phyloP scores from a whole-genome alignment of 2,329 filamentous ascomycete genomes.

The Magnaporthales sp. region DNA sequence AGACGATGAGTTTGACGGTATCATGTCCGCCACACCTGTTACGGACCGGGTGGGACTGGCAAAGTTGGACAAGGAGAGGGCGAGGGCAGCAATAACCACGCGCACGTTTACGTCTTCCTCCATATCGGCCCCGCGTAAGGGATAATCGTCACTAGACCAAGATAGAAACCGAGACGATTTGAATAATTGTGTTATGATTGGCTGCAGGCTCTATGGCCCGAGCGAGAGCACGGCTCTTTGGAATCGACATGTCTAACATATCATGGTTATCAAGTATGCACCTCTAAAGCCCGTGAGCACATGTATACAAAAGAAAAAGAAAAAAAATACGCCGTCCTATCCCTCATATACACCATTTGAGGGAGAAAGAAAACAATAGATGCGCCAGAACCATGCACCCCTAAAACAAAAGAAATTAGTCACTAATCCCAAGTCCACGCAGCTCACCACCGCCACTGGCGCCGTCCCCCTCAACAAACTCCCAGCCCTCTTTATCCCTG shows the following conservation, averaged over 20 bases:
- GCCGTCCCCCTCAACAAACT: background rate
- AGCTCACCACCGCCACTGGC: background rate
- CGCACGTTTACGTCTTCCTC: conserved; percentile 42
- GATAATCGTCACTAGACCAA: conserved; percentile 18
- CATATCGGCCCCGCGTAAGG: conserved; percentile 38
- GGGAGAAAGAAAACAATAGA: background rate
- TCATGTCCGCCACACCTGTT: conserved; percentile 83
- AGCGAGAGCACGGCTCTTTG: background rate
- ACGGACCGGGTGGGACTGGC: conserved; percentile 71
- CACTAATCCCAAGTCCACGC: background rate
- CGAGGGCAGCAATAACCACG: conserved; percentile 36
- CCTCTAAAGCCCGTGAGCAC: background rate
- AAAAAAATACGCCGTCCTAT: background rate
- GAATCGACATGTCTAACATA: background rate
- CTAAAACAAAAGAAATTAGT: background rate
- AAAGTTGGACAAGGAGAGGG: conserved; percentile 47
- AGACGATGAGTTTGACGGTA: conserved; percentile 81
- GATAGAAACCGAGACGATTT: background rate
- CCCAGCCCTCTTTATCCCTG: background rate
- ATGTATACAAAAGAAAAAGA: background rate
- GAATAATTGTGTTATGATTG: background rate
- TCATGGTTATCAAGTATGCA: background rate
- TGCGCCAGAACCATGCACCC: background rate
- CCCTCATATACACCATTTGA: background rate
- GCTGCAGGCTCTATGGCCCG: background rate